Conservation (phyloP, 331 rosid species). For the Cydonia oblonga region DNA sequence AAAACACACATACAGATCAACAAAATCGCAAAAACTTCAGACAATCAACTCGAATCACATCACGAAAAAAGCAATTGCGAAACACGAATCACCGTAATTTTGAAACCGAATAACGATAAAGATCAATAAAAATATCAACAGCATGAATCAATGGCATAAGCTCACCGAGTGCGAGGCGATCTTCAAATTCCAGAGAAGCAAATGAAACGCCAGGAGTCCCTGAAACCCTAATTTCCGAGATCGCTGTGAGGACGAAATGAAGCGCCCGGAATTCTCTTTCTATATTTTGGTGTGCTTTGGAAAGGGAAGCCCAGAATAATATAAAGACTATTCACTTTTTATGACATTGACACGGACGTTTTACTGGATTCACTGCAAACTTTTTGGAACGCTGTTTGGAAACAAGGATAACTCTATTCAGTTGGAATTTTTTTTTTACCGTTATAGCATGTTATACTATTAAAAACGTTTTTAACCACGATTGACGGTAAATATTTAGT, state of each 20-base stretch:
- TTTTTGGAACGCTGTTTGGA: not conserved
- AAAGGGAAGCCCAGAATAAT: not conserved
- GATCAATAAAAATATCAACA: not conserved
- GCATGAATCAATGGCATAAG: not conserved
- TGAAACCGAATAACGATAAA: not conserved
- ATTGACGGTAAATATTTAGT: too few relatives aligned
- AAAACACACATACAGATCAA: not conserved
- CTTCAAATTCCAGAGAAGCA: not conserved
- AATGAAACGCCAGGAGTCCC: not conserved
- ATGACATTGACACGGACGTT: not conserved
- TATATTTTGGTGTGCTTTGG: not conserved
- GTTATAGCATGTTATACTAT: too few relatives aligned
- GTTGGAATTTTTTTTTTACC: not conserved
- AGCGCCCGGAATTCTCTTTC: not conserved
- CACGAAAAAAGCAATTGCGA: not conserved
- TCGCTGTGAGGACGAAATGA: not conserved
- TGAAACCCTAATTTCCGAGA: conserved; percentile 1
- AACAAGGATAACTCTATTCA: too few relatives aligned
- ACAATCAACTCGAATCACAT: not conserved
- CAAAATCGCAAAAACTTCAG: not conserved
- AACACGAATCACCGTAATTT: not conserved
- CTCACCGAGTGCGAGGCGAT: conserved; percentile 1
- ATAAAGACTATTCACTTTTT: not conserved
- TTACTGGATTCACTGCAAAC: not conserved
- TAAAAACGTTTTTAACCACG: too few relatives aligned